Evolutionary conservation across 371 early-diverging fungal genomes (phyloP).

Genomic region (Mucor sp.): DNA sequence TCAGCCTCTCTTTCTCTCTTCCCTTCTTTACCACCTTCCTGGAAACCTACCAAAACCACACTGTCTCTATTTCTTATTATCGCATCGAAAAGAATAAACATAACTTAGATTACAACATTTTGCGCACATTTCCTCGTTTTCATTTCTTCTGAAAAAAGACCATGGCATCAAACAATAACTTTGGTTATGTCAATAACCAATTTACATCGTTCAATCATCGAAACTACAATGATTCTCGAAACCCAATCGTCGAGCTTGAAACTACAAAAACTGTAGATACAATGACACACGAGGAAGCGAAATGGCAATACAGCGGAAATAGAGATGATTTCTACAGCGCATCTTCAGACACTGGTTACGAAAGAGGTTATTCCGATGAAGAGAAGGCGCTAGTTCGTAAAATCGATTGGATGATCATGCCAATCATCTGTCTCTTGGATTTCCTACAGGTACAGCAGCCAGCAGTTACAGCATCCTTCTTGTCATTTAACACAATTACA

Average conservation of each 20-base stretch:
- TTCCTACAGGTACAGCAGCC: slow-evolving; percentile 38
- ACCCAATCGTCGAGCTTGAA: background rate
- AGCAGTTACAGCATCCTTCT: background rate
- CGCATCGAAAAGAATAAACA: background rate
- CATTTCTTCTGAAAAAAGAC: slow-evolving; percentile 1
- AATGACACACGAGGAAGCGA: slow-evolving; percentile 2
- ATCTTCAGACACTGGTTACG: slow-evolving; percentile 4
- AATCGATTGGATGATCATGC: slow-evolving; percentile 38
- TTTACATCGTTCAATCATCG: slow-evolving; percentile 12
- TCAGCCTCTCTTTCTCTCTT: background rate
- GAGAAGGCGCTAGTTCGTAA: slow-evolving; percentile 41
- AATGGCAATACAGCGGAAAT: slow-evolving; percentile 25
- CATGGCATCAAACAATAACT: background rate
- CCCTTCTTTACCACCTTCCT: background rate
- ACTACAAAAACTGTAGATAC: background rate
- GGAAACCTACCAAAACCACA: background rate
- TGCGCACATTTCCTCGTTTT: background rate
- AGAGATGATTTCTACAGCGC: slow-evolving; percentile 24
- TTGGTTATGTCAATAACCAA: slow-evolving; percentile 5
- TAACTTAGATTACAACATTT: background rate
- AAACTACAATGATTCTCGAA: background rate
- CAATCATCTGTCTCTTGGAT: slow-evolving; percentile 38
- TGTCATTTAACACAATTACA: background rate
- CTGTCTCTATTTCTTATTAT: too few relatives aligned
- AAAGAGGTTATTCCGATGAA: slow-evolving; percentile 29